phyloP scores from a whole-genome alignment of 2,329 filamentous ascomycete species.

The Calonectria leucothoes region DNA sequence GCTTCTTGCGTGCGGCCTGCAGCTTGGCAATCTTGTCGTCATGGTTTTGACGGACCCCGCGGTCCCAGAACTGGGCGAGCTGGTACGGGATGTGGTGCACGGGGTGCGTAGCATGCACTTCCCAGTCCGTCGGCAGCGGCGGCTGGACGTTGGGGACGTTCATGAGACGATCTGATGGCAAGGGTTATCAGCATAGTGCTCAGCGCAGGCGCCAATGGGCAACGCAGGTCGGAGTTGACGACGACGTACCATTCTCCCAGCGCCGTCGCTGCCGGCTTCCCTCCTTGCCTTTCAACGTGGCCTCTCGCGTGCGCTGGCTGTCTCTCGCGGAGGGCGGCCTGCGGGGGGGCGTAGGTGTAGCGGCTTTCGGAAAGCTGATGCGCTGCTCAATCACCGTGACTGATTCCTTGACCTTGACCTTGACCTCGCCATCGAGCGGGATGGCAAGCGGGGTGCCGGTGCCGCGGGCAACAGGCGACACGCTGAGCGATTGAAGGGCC shows the following conservation, averaged over 20 bases:
- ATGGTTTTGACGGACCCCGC: conserved; percentile 60
- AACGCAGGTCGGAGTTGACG: not conserved
- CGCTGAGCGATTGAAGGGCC: conserved; percentile 65
- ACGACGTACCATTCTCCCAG: conserved; percentile 88
- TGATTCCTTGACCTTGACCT: conserved; percentile 27
- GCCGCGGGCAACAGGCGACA: conserved; percentile 68
- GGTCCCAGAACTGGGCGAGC: conserved; percentile 87
- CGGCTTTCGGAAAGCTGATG: conserved; percentile 32
- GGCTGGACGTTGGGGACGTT: conserved; percentile 88
- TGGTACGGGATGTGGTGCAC: conserved; percentile 87
- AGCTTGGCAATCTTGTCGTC: conserved; percentile 57
- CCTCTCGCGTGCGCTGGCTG: conserved; percentile 73
- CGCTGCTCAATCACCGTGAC: conserved; percentile 27
- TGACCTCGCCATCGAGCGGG: conserved; percentile 72
- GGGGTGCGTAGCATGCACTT: conserved; percentile 83
- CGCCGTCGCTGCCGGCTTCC: conserved; percentile 86
- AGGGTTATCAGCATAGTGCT: conserved; percentile 28
- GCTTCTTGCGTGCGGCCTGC: conserved; percentile 58
- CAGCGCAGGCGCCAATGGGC: not conserved
- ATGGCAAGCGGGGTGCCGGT: conserved; percentile 77
- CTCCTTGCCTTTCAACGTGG: conserved; percentile 88
- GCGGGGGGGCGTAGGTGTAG: conserved; percentile 50
- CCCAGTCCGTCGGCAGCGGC: conserved; percentile 85
- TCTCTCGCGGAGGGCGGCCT: conserved; percentile 64
- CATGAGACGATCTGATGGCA: conserved; percentile 78